Evolutionary conservation across 2,329 filamentous ascomycete species (phyloP).

Genomic region (Phyllosticta citriasiana): DNA sequence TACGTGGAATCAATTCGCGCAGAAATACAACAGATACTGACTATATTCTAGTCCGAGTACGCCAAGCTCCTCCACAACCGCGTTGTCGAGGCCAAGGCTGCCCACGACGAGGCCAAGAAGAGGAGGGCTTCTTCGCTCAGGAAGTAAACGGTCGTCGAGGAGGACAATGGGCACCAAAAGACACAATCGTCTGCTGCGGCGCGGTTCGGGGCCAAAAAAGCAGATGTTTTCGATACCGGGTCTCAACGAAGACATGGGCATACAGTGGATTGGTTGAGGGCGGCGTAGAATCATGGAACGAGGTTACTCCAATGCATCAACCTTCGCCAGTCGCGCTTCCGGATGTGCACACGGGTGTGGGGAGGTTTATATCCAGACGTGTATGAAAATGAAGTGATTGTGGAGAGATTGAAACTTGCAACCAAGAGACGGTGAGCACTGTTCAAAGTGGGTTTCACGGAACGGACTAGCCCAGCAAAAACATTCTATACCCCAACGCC

Average conservation of each 20-base stretch:
- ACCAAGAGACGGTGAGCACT: not conserved
- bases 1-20: conserved; percentile 43
- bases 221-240: conserved; percentile 10
- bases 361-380: not conserved
- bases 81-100: conserved; percentile 89
- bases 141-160: conserved; percentile 46
- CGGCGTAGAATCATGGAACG: conserved; percentile 10
- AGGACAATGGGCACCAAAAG: not conserved
- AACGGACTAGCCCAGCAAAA: not conserved
- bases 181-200: conserved; percentile 1
- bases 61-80: conserved; percentile 93
- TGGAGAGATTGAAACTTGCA: not conserved
- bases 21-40: conserved; percentile 24
- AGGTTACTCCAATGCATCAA: conserved; percentile 10
- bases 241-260: conserved; percentile 11
- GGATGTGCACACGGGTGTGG: not conserved
- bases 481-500: conserved; percentile 8
- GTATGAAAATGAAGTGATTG: not conserved
- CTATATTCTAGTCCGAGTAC: conserved; percentile 72
- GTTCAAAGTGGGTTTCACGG: not conserved
- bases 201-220: conserved; percentile 5
- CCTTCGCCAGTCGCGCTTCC: conserved; percentile 2
- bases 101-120: conserved; percentile 92
- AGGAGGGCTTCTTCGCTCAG: conserved; percentile 90
- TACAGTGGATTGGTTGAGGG: conserved; percentile 10